Evolutionary conservation across 495 filamentous ascomycete genomes (phyloP), one percentile per base, ranked within the genome.

Genomic region (Neurospora sp.): DNA sequence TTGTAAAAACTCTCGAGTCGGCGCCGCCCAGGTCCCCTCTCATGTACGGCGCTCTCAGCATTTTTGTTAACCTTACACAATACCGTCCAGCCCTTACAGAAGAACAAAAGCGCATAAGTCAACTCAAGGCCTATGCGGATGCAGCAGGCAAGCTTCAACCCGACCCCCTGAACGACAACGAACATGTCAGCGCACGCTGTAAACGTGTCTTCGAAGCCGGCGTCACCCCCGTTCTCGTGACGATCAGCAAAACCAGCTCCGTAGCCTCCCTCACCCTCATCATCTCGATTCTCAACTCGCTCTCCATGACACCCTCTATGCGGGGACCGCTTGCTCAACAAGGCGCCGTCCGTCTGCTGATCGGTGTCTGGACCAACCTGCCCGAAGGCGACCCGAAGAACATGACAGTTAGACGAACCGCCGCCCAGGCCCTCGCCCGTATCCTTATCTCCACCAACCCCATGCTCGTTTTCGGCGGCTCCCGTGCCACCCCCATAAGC

Each of bases 121-220:
- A 99, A 77, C 88, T 98, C 38, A 98, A 96, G 83, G 91, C 93
- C 3, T 98, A 98, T 77, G 94, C 96, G 27, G 93, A 97, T 77
- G 91, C 93, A 10, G 89, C 89, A 6, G 89, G 90, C 72, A 87
- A 89, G 39, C 79, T 88, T 11, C 83, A 89, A 27, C 84, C 88
- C 2, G 90, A 96, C 78, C 87, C 89, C 7, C 84, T 94, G 5
- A 91, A 93, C 74, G 87, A 91, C 70, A 89, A 97, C 62, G 84
- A 90, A 7, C 89, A 91, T 70, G 94, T 97, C 31, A 84, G 89
- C 44, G 85, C 86, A 48, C 92, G 96, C 18, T 98, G 95, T 81
- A 88, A 88, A 77, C 85, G 84, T 12, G 84, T 98, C 44, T 90
- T 98, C 69, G 88, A 93, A 35, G 90, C 90, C 0, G 93, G 91